Evolutionary conservation across 805 yeast species (phyloP), one percentile per base, ranked within the genome.

Genomic region (Clavispora vitiphila): DNA sequence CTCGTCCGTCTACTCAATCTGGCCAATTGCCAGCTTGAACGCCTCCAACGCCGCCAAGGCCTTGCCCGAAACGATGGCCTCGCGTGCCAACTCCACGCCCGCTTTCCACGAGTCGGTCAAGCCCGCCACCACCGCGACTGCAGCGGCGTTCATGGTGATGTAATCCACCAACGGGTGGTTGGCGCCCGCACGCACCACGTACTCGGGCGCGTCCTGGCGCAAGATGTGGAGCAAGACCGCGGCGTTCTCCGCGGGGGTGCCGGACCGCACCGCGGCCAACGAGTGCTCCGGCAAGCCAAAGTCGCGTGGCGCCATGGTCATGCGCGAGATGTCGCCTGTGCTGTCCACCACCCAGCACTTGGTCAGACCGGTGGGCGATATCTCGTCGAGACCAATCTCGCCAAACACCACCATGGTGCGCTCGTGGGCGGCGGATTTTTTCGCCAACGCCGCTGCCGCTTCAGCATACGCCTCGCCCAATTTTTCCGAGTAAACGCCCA

Each of bases 371-470:
- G 83, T 78, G 2, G 97, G 96, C 2, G 96, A 83, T 26, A 93
- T 85, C 65, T 93, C 99, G 58, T 93, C 99, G 23, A 93, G 69
- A 0, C 96, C 96, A 37, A 86, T 78, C 40, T 81, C 81, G 10
- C 99, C 99, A 80, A 86, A 91, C 15, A 93, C 99, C 16, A 93
- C 85, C 78, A 90, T 77, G 1, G 95, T 86, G 67, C 64, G 58
- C 59, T 35, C 67, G 62, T 67, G 73, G 46, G 70, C 68, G 8
- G 70, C 68, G 18, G 68, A 67, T 26, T 66, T 62, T 36, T 60
- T 58, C 46, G 86, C 86, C 44, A 93, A 68, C 41, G 72, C 65
- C 8, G 80, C 69, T 1, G 89, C 86, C 1, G 96, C 88, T 52
- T 80, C 76, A 4, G 97, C 96, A 55, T 85, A 93, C 9, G 85